Conservation (phyloP, 441 rosid species). For the Gossypium davidsonii region DNA sequence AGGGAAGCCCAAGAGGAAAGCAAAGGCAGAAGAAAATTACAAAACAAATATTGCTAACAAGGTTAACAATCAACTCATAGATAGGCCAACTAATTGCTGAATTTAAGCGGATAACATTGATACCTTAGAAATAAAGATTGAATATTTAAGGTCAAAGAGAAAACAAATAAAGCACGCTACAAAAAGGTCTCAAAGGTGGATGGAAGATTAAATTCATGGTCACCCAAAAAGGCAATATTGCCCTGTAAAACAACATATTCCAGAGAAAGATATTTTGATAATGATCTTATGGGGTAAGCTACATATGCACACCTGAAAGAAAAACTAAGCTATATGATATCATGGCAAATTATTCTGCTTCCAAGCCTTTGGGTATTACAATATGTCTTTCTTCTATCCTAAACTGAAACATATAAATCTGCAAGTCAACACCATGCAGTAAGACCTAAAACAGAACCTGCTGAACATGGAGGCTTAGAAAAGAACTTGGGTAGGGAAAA, state of each 20-base stretch:
- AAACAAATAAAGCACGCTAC: background rate
- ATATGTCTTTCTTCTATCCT: background rate
- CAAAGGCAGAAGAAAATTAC: background rate
- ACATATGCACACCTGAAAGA: background rate
- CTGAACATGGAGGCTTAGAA: background rate
- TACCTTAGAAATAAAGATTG: background rate
- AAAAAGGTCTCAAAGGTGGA: background rate
- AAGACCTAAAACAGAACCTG: background rate
- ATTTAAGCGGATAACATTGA: background rate
- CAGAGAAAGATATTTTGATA: background rate
- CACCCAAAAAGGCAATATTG: background rate
- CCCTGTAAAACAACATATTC: background rate
- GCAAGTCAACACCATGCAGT: background rate
- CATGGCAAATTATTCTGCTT: background rate
- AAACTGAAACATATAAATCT: background rate
- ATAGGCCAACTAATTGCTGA: constrained; percentile 1
- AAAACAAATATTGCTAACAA: background rate
- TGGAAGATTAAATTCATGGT: background rate
- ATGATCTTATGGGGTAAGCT: background rate
- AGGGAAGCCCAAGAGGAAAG: background rate
- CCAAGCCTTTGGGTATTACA: background rate
- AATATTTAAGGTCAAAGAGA: background rate
- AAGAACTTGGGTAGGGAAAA: background rate
- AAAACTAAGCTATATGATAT: background rate
- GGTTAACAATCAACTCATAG: background rate